Conservation (phyloP, 148 eudicot species). For the Rhododendron griersonianum region DNA sequence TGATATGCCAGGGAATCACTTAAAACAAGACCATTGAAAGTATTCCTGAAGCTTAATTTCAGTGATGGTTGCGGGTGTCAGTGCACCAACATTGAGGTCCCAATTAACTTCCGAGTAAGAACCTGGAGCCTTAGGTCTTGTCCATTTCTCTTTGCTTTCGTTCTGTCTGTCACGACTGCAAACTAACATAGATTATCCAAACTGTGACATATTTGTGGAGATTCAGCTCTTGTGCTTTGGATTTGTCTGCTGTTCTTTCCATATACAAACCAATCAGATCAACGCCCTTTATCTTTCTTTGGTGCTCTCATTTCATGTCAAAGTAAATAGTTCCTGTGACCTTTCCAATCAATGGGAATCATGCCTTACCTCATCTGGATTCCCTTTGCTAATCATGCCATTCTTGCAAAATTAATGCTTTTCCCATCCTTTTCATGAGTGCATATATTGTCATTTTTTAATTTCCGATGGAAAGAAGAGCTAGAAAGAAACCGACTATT, state of each 20-base stretch:
- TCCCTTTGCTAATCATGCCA: background rate
- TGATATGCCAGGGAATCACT: constrained; percentile 35
- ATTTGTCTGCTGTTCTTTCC: background rate
- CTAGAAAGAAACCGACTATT: background rate
- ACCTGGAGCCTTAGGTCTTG: background rate
- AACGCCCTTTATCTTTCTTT: background rate
- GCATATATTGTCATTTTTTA: background rate
- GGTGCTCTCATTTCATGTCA: background rate
- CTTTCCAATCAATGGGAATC: background rate
- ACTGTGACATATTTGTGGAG: background rate
- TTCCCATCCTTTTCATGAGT: background rate
- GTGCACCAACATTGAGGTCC: constrained; percentile 32
- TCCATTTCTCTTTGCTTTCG: background rate
- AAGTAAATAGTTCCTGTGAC: background rate
- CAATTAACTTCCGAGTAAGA: constrained; percentile 43
- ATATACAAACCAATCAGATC: background rate
- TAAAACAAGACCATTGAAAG: constrained; percentile 30
- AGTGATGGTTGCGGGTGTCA: constrained; percentile 46
- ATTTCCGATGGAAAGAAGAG: background rate
- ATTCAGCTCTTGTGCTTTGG: background rate
- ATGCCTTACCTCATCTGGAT: background rate
- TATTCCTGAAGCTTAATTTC: constrained; percentile 37
- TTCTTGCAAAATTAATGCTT: background rate
- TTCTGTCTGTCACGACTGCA: background rate
- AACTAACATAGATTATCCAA: background rate